Evolutionary conservation across 2,329 filamentous ascomycete genomes (phyloP), one percentile per base, ranked within the genome.

Genomic region (Saccharata proteae): DNA sequence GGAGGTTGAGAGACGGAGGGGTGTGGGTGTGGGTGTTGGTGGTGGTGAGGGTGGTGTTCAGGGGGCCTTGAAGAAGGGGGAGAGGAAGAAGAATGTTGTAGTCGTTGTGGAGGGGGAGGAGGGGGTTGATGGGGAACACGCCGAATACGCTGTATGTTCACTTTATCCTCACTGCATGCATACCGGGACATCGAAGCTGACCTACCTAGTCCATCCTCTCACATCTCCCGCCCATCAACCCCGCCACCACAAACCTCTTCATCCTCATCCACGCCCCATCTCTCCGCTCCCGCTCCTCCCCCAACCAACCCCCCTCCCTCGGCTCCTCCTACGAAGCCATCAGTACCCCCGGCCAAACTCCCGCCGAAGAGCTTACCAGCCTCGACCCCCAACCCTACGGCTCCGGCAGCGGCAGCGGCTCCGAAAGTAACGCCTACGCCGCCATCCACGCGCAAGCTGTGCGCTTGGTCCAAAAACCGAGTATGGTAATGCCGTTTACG

Each of bases 261-360:
- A 70, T 96, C 36, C 67, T 96, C 42, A 88, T 96, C 49, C 93
- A 93, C 56, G 76, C 83, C 3, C 88, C 88, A 1, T 69, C 72
- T 30, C 61, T 93, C 25, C 48, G 51, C 9, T 29, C 62, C 31
- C 52, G 69, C 36, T 66, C 77, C 48, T 41, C 44, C 38, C 67
- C 40, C 28, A 38, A 48, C 36, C 41, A 43, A 43, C 69, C 72
- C 54, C 58, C 73, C 58, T 64, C 72, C 53, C 60, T 92, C 64
- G 52, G 71, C 67, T 92, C 83, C 31, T 92, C 85, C 4, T 93
- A 84, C 62, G 85, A 82, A 41, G 85, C 90, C 58, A 90, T 93
- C 53, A 76, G 71, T 39, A 59, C 54, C 3, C 60, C 88, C 55
- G 76, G 70, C 30, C 71, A 74, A 47, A 77, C 76, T 1, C 71